Base-by-base conservation (phyloP, 2,329 filamentous ascomycete species). In the Ophiocordyceps camponoti-leonardi region DNA sequence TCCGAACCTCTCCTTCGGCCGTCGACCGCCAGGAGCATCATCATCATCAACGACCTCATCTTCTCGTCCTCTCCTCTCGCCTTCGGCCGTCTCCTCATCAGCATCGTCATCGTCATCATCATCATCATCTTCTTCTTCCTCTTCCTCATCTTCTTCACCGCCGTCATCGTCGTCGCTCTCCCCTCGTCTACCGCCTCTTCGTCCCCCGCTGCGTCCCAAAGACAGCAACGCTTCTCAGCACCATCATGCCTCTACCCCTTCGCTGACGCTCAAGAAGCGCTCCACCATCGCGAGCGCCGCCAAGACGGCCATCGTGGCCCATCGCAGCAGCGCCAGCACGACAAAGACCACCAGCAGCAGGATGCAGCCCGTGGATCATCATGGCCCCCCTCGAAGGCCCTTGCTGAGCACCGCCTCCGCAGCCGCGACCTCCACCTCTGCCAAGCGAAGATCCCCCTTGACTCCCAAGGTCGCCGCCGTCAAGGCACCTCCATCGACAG, bases 381-480 rank as follows among this genome's bases (percentile, higher is more conserved):
- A 26, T 26, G 71, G 70, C 53, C 70, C 71, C 58, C 75, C 79
- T 39, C 71, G 82, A 56, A 80, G 80, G 66, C 83, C 85, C 45
- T 73, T 78, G 48, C 75, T 87, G 55, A 74, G 31, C 31, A 35
- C 31, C 31, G 31, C 31, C 31, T 35, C 31, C 11, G 31, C 31
- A 2, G 31, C 31, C 11, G 13, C 13, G 13, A 35, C 71, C 61
- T 72, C 80, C 50, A 35, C 71, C 60, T 72, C 80, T 51, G 67
- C 77, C 42, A 75, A 72, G 42, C 68, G 73, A 53, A 70, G 79
- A 72, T 59, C 61, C 30, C 72, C 73, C 46, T 54, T 75, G 54
- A 75, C 69, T 2, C 69, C 73, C 51, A 77, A 79, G 63, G 68
- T 77, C 45, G 70, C 73, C 23, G 55, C n/a, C n/a, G n/a, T 64